Evolutionary conservation across 2,329 filamentous ascomycete genomes (phyloP), one percentile per base, ranked within the genome.

Genomic region (Ceratocystis variospora): DNA sequence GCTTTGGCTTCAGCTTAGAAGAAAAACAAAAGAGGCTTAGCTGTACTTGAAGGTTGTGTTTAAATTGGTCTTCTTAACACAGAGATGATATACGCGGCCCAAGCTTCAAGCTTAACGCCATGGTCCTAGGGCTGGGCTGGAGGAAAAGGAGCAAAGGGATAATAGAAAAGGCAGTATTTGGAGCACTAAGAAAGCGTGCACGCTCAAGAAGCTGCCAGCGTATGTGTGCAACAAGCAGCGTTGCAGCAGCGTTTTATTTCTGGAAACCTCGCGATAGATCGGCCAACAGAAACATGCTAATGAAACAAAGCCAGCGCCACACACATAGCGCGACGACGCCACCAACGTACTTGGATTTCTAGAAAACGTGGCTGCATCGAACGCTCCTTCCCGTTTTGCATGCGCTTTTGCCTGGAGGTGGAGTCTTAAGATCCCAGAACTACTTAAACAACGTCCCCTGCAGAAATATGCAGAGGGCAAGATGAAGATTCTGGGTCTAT

Each of bases 231-330:
- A 64, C 62, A 46, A 55, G 62, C n/a, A 64, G 46, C 50, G 62
- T 64, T 55, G 62, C 62, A 64, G 48, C 46, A 28, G 6, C 12
- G 62, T 53, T 64, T 64, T 50, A 63, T 63, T 50, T n/a, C 15
- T 33, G 45, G 7, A 33, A 53, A 63, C 50, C 62, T 25, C n/a
- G 17, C 37, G 28, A 59, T 37, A 25, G 55, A 59, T 59, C 55
- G 55, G 28, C 28, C 55, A 59, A 59, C 55, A 59, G 28, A 59
- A 37, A n/a, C 17, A 37, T 6, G 55, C 2, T 10, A 1, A 33
- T 59, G 55, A 59, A 59, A 59, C 55, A 37, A 25, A 25, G 46
- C 33, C 0, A n/a, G 12, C 62, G 62, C 62, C 62, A 63, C 62
- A 33, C 62, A 63, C 62, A 33, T 10, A 33, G 7, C 25, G 25